Base-by-base conservation (phyloP, 1,284 basidiomycete genomes). In the Sporisorium graminicola region DNA sequence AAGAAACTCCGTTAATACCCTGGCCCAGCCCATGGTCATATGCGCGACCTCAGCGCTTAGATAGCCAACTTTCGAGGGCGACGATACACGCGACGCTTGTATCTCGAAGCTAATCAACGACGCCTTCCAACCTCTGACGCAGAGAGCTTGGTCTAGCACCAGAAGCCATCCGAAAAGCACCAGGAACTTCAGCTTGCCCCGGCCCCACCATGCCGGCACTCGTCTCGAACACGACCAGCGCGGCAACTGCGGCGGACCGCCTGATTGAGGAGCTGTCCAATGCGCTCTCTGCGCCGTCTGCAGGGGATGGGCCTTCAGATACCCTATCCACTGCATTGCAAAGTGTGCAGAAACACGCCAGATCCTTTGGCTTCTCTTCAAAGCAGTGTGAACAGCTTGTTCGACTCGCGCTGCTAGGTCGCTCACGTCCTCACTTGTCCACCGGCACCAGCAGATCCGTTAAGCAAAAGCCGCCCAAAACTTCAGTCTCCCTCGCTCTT, bases 331-430 rank as follows among this genome's bases (percentile, higher is more conserved):
- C 42, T 8, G 47, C 60, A 5, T 46, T 75, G 20, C 35, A 27
- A 29, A 20, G 47, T 16, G 14, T 76, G 8, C 65, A 71, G 37
- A 63, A 62, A 16, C 68, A 76, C 22, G 64, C 74, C 2, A 37
- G 52, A 3, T 59, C 58, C 14, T 71, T 64, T 42, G 74, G 74
- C 49, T 72, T 65, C 53, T 61, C 68, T 7, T 62, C 68, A 4
- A 58, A 58, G 43, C 68, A 76, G 20, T 76, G 74, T 52, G 68
- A 76, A 12, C 65, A 62, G 35, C 68, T 76, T 4, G 33, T 76
- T 13, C 51, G 65, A 20, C 68, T 76, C 40, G 68, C 74, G 1
- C 56, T 76, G 3, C 61, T 64, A 14, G 74, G 74, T 10, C 63
- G 64, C 1, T 64, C 65, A 42, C 56, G 42, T 18, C 52, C 8